phyloP scores from a whole-genome alignment of 371 early-diverging fungal genomes.

The Gilbertella persicaria region DNA sequence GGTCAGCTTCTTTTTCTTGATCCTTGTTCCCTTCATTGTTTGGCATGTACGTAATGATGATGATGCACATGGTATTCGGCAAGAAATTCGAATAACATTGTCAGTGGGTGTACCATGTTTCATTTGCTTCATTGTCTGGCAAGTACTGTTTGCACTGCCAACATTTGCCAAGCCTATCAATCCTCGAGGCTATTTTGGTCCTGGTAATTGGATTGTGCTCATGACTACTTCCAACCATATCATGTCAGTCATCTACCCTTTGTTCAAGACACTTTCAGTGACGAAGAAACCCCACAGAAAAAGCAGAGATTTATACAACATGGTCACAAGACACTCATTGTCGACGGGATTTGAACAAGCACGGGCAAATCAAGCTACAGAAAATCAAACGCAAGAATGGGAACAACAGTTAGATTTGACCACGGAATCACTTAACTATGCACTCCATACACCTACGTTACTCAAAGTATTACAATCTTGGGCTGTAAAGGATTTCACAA shows the following conservation, averaged over 20 bases:
- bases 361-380: neutral
- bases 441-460: slow-evolving; percentile 16
- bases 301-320: neutral
- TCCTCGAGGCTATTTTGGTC: slow-evolving; percentile 3
- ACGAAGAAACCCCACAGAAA: neutral
- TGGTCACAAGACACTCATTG: no score
- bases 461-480: slow-evolving; percentile 17
- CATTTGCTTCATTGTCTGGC: slow-evolving; percentile 21
- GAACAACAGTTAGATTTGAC: slow-evolving; percentile 1
- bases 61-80: slow-evolving; percentile 43
- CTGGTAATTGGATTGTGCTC: slow-evolving; percentile 17
- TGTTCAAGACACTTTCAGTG: slow-evolving; percentile 10
- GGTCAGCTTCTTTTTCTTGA: slow-evolving; percentile 7
- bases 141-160: slow-evolving; percentile 6
- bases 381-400: neutral
- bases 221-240: slow-evolving; percentile 14
- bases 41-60: slow-evolving; percentile 25
- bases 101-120: slow-evolving; percentile 25
- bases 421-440: slow-evolving; percentile 22
- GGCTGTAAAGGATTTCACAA: slow-evolving; percentile 44
- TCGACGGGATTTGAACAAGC: no score
- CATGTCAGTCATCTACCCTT: slow-evolving; percentile 7
- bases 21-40: slow-evolving; percentile 16
- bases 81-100: slow-evolving; percentile 30
- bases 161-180: neutral